phyloP scores from a whole-genome alignment of 352 stramenopile genomes.

The Pythium brachiatum region DNA sequence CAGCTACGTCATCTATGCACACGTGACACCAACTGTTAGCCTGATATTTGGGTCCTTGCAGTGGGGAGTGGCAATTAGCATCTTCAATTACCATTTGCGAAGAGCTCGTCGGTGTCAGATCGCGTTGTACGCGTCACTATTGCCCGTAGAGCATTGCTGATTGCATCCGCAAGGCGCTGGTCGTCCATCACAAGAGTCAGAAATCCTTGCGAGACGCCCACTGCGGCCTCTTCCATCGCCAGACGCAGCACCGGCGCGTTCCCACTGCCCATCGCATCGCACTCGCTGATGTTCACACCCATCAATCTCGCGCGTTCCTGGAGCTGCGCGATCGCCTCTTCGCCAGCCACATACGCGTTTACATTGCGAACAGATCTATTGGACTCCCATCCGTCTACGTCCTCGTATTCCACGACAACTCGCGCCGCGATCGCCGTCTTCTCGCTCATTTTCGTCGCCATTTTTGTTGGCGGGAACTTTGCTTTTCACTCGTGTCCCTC shows the following conservation, averaged over 20 bases:
- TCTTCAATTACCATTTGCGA: neutral
- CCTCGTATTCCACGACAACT: conserved; percentile 12
- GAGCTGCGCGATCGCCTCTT: neutral
- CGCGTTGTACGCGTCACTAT: neutral
- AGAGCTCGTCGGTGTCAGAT: neutral
- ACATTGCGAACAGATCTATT: neutral
- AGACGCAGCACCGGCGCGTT: conserved; percentile 35
- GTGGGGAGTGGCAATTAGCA: too few species aligned
- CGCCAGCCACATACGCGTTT: neutral
- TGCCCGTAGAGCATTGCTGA: conserved; percentile 2
- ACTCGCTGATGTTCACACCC: neutral
- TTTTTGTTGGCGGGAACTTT: neutral
- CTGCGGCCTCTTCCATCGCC: conserved; percentile 45
- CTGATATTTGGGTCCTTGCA: too few species aligned
- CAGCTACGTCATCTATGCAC: conserved; percentile 4
- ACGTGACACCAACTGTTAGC: neutral
- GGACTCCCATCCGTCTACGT: neutral
- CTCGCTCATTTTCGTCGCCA: conserved; percentile 3
- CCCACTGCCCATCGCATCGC: conserved; percentile 2
- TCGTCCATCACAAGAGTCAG: conserved; percentile 29
- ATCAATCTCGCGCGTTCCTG: conserved; percentile 1
- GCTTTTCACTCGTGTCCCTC: neutral
- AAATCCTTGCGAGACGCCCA: conserved; percentile 36
- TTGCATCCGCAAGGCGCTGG: neutral
- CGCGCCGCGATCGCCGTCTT: neutral